Percentiles rank a stretch among this genome's conserved stretches.
Evolutionary conservation across 2,329 filamentous ascomycete species (phyloP).

Genomic region (Truncatella angustata): DNA sequence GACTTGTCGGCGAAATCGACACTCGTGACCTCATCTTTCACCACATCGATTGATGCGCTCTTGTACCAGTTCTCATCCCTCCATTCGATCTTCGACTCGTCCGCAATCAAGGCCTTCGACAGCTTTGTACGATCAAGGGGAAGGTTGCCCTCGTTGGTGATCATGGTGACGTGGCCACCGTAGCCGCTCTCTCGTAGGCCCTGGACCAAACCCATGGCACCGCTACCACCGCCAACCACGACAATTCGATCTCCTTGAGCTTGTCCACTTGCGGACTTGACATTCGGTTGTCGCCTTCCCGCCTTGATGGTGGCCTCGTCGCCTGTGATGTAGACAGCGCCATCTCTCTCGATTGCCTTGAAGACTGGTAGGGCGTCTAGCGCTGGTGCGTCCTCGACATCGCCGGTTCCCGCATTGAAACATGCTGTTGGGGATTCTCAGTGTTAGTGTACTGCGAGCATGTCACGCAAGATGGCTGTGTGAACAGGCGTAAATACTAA

Average conservation of each 20-base stretch:
- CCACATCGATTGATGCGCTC: slow-evolving; percentile 53
- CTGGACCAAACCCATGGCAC: slow-evolving; percentile 77
- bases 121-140: slow-evolving; percentile 94
- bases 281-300: slow-evolving; percentile 69
- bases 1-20: slow-evolving; percentile 75
- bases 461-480: not conserved
- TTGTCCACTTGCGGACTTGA: slow-evolving; percentile 57
- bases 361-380: slow-evolving; percentile 84
- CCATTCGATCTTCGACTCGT: slow-evolving; percentile 74
- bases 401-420: slow-evolving; percentile 85
- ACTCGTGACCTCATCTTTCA: slow-evolving; percentile 63
- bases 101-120: slow-evolving; percentile 86
- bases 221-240: slow-evolving; percentile 86
- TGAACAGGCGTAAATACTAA: slow-evolving; percentile 38
- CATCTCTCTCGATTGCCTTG: slow-evolving; percentile 76
- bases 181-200: slow-evolving; percentile 80
- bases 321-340: slow-evolving; percentile 79
- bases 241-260: slow-evolving; percentile 65
- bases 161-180: slow-evolving; percentile 74
- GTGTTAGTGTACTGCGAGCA: too few species aligned
- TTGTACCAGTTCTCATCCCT: slow-evolving; percentile 78
- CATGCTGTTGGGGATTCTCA: too few species aligned
- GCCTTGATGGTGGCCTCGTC: slow-evolving; percentile 77
- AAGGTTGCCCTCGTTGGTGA: slow-evolving; percentile 79
- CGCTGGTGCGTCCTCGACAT: slow-evolving; percentile 92